These are phyloP conservation scores for Debaryomycetaceae sp. DNA, from an alignment of 1,139 yeast species.

Conservation along the genomic window DNA sequence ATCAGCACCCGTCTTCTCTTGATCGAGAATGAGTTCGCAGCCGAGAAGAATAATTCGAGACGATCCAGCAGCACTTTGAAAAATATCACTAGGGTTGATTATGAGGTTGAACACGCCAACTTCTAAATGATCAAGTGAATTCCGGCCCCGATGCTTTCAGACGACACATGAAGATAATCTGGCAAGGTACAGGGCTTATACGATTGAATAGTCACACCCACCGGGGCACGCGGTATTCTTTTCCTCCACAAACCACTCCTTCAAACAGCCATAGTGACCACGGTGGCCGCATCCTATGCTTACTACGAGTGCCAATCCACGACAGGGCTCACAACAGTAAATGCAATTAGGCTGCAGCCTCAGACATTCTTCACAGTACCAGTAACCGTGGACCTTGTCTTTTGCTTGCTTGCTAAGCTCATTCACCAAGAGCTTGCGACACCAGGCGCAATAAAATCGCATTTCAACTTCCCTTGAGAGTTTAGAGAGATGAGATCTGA, in stretches of 20 bases:
- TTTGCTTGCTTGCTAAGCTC: slow-evolving; percentile 36
- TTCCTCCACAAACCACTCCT: slow-evolving; percentile 64
- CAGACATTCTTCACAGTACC: slow-evolving; percentile 77
- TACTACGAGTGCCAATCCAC: slow-evolving; percentile 59
- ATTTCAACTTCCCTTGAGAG: slow-evolving; percentile 46
- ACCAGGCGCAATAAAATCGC: slow-evolving; percentile 58
- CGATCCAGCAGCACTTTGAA: no score
- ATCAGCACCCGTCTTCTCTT: no score
- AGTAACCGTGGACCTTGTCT: slow-evolving; percentile 42
- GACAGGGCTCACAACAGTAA: slow-evolving; percentile 72
- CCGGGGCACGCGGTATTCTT: slow-evolving; percentile 70
- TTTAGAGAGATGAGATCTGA: slow-evolving; percentile 30
- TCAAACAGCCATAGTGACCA: slow-evolving; percentile 75
- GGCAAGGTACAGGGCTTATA: slow-evolving; percentile 1
- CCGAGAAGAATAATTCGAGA: no score
- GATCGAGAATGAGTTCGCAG: no score
- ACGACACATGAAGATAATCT: no score
- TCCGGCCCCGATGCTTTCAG: no score
- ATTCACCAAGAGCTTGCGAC: slow-evolving; percentile 54
- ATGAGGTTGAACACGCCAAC: no score
- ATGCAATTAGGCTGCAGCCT: slow-evolving; percentile 56
- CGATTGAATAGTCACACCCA: slow-evolving; percentile 38
- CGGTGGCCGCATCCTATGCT: slow-evolving; percentile 74
- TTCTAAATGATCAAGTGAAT: not conserved
- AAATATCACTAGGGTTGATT: no score